Percentiles rank a stretch among this genome's conserved stretches.
phyloP scores from a whole-genome alignment of 1,284 basidiomycete genomes.

The Leccinum solheimii region DNA sequence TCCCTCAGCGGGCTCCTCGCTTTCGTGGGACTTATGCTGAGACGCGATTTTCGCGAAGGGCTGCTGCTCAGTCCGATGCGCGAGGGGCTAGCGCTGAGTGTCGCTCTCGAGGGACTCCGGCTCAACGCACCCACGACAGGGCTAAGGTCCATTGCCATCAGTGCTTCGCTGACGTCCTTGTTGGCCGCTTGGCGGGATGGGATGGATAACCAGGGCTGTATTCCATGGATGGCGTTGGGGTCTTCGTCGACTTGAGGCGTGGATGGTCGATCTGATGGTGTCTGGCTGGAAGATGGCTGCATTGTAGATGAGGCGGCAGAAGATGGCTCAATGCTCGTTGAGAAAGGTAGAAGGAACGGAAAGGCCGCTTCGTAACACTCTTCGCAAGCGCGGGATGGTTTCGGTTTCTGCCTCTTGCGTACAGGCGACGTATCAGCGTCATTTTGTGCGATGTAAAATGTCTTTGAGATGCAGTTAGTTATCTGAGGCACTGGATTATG shows the following conservation, averaged over 20 bases:
- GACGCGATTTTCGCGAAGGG: too few relatives aligned
- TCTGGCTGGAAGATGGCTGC: constrained; percentile 10
- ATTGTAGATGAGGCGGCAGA: constrained; percentile 7
- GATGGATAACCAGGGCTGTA: constrained; percentile 37
- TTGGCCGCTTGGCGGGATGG: constrained; percentile 20
- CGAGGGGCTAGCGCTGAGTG: constrained; percentile 33
- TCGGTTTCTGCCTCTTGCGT: constrained; percentile 52
- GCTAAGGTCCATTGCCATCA: constrained; percentile 44
- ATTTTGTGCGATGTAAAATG: constrained; percentile 72
- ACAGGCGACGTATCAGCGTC: constrained; percentile 30
- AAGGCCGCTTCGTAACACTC: constrained; percentile 86
- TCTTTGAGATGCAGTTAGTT: constrained; percentile 44
- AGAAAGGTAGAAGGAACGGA: constrained; percentile 46
- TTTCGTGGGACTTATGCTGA: too few relatives aligned
- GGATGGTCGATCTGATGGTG: constrained; percentile 20
- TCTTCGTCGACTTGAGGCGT: constrained; percentile 24
- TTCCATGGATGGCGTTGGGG: constrained; percentile 10
- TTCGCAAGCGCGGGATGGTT: constrained; percentile 80
- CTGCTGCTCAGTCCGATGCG: constrained; percentile 20
- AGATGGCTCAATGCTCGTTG: constrained; percentile 15
- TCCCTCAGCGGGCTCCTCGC: constrained; percentile 17
- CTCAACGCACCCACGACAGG: constrained; percentile 15
- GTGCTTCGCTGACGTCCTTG: constrained; percentile 31
- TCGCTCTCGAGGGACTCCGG: constrained; percentile 28
- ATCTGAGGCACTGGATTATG: neutral